A percentile compares a stretch with the other conserved stretches of the same genome.
These are phyloP conservation scores for Piper longum DNA, from an alignment of 164 flowering plant species.

Conservation along the genomic window DNA sequence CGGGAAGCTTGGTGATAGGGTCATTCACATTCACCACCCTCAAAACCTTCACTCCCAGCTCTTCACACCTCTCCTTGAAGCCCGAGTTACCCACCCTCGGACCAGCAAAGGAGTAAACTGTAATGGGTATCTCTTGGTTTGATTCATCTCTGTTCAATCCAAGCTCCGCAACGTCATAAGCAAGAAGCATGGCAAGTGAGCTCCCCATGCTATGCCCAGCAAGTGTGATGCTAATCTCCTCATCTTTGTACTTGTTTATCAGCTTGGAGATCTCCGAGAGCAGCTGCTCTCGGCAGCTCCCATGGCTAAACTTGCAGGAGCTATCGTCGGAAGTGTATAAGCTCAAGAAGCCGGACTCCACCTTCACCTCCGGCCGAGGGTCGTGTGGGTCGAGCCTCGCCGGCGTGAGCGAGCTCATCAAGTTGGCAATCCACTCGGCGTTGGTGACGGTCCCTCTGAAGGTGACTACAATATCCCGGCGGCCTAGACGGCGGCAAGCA, in stretches of 20 bases:
- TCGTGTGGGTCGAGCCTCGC: conserved; percentile 52
- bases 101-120: conserved; percentile 70
- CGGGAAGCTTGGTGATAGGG: conserved; percentile 26
- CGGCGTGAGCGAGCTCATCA: conserved; percentile 65
- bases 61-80: conserved; percentile 61
- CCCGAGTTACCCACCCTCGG: conserved; percentile 67
- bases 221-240: conserved; percentile 57
- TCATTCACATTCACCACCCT: conserved; percentile 65
- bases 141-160: conserved; percentile 26
- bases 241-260: conserved; percentile 20
- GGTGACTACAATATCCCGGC: conserved; percentile 52
- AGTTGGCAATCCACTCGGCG: conserved; percentile 61
- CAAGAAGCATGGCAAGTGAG: conserved; percentile 51
- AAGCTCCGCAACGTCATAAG: conserved; percentile 66
- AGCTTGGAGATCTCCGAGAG: conserved; percentile 20
- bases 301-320: conserved; percentile 15
- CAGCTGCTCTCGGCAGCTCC: conserved; percentile 26
- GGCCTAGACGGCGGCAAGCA: conserved; percentile 28
- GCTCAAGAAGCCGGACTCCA: conserved; percentile 29
- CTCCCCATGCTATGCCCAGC: conserved; percentile 95
- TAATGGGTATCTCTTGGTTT: conserved; percentile 25
- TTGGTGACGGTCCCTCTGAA: conserved; percentile 70
- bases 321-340: conserved; percentile 22
- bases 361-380: conserved; percentile 44
- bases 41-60: conserved; percentile 56